Conservation (phyloP, 805 yeast genomes). For the Metschnikowia sp. region DNA sequence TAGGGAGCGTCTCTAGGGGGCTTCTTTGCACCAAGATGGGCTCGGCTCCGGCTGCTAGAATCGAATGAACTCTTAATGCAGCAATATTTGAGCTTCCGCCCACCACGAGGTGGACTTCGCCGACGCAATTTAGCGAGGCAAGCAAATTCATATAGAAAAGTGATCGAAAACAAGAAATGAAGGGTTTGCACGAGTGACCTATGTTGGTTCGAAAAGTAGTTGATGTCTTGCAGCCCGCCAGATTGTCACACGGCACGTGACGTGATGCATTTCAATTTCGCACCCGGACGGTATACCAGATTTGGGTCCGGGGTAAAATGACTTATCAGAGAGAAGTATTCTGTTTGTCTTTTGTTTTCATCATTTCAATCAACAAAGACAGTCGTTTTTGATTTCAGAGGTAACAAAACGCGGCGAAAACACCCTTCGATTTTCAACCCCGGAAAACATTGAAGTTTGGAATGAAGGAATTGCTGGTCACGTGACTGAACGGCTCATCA, state of each 20-base stretch:
- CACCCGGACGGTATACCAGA: too few species aligned
- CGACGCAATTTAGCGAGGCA: conserved; percentile 33
- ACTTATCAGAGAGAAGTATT: too few species aligned
- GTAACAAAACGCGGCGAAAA: too few species aligned
- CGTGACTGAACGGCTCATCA: too few species aligned
- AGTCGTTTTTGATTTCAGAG: too few species aligned
- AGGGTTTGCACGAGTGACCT: neutral
- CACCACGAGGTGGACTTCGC: conserved; percentile 55
- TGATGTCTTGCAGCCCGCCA: neutral
- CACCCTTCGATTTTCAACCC: too few species aligned
- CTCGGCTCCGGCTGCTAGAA: conserved; percentile 52
- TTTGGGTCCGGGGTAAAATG: too few species aligned
- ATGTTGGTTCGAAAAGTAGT: neutral
- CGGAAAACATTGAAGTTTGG: too few species aligned
- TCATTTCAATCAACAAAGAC: too few species aligned
- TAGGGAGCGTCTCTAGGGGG: conserved; percentile 21
- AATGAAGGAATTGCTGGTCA: too few species aligned
- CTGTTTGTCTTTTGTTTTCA: too few species aligned
- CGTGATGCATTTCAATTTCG: conserved; percentile 4
- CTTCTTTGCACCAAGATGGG: conserved; percentile 47
- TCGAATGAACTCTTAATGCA: conserved; percentile 44
- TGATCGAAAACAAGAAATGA: neutral
- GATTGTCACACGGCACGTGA: conserved; percentile 17
- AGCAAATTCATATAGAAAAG: conserved; percentile 10
- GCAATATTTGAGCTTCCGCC: conserved; percentile 48